Conservation (phyloP, 1,284 basidiomycete species). For the Naganishia cerealis region DNA sequence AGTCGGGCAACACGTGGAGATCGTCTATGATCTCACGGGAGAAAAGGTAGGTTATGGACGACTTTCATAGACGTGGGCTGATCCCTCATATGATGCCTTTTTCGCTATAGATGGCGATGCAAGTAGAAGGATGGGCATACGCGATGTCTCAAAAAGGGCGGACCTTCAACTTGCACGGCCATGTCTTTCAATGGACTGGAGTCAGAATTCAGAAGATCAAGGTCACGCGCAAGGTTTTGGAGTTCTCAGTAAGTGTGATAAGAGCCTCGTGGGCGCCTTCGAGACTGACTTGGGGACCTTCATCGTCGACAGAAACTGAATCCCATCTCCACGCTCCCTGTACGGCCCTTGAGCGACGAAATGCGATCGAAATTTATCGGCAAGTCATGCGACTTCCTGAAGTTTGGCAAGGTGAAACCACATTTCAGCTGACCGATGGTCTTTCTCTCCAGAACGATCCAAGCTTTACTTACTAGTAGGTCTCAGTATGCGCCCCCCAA, state of each 20-base stretch:
- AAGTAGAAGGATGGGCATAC: conserved; percentile 21
- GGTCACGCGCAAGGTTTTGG: conserved; percentile 17
- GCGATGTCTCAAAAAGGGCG: conserved; percentile 22
- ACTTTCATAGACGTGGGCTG: neutral
- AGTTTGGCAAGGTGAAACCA: too few relatives aligned
- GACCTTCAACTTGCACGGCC: conserved; percentile 17
- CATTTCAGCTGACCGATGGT: neutral
- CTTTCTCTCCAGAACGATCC: conserved; percentile 15
- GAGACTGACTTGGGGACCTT: neutral
- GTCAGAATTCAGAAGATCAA: conserved; percentile 18
- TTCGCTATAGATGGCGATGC: conserved; percentile 15
- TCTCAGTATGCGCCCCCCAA: neutral
- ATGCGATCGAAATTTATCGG: conserved; percentile 13
- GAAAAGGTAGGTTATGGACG: neutral
- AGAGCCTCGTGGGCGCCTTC: neutral
- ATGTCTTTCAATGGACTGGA: conserved; percentile 22
- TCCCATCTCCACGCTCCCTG: conserved; percentile 18
- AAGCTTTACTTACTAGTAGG: conserved; percentile 12
- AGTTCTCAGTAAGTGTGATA: conserved; percentile 10
- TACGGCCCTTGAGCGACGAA: conserved; percentile 14
- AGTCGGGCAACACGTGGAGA: conserved; percentile 21
- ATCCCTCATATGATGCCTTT: neutral
- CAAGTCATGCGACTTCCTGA: neutral
- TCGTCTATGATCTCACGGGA: conserved; percentile 19
- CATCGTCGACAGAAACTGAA: conserved; percentile 1